Conservation (phyloP, 2,329 filamentous ascomycete genomes). For the Alternaria sp. region DNA sequence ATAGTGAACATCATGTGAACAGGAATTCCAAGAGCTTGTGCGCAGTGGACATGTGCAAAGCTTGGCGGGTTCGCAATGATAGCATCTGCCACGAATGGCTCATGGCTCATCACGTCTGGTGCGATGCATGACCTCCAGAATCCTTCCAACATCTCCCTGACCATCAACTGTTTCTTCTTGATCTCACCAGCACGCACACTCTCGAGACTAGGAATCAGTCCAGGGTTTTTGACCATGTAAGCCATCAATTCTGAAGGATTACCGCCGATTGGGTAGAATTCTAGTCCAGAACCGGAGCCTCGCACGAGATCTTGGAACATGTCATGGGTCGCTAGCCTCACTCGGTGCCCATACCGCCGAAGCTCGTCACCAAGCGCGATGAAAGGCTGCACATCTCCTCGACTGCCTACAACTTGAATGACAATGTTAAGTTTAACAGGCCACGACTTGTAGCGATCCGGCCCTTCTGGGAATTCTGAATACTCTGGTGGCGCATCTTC, state of each 20-base stretch:
- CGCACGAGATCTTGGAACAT: constrained; percentile 25
- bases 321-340: constrained; percentile 38
- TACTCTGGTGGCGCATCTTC: constrained; percentile 1
- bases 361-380: constrained; percentile 64
- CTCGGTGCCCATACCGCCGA: constrained; percentile 39
- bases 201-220: constrained; percentile 43
- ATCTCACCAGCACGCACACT: constrained; percentile 40
- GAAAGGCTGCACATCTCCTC: constrained; percentile 68
- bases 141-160: constrained; percentile 37
- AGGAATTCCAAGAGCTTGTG: constrained; percentile 75
- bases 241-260: constrained; percentile 56
- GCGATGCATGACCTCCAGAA: constrained; percentile 46
- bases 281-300: constrained; percentile 29
- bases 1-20: constrained; percentile 77
- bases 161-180: constrained; percentile 40
- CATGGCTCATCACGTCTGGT: constrained; percentile 40
- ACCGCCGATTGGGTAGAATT: constrained; percentile 51
- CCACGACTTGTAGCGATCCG: not conserved
- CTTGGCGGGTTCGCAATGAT: constrained; percentile 82
- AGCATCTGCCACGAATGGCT: constrained; percentile 79
- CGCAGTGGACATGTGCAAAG: constrained; percentile 77
- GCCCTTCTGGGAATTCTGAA: not conserved
- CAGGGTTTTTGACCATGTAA: constrained; percentile 61
- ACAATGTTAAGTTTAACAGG: constrained; percentile 58
- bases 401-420: constrained; percentile 63